Evolutionary conservation across 805 yeast genomes (phyloP), one percentile per base, ranked within the genome.

Genomic region (Barnettozyma pratensis): DNA sequence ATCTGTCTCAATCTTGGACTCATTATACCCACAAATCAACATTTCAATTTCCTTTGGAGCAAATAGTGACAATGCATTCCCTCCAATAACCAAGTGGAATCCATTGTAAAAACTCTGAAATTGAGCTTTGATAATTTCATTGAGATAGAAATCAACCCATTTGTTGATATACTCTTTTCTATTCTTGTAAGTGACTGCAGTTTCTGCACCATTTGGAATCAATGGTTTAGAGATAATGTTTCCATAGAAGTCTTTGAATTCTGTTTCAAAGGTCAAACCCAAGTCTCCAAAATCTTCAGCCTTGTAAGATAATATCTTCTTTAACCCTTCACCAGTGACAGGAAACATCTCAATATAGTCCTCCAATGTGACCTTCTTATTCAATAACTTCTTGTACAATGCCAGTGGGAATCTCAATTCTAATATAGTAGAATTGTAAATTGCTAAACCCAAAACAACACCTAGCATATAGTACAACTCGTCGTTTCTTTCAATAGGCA

Each of bases 381-480:
- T 73, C 56, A 88, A 69, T 37, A 92, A 67, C 51, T 87, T 77
- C 66, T 89, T 91, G 67, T 86, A 94, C 37, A 90, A 65, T 0
- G 86, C 86, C 34, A 70, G 68, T 0, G 98, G 97, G 48, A 92
- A 80, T 41, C 77, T 77, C 47, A 92, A 69, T 62, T 90, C 96
- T 41, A 92, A 69, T 43, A 91, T 89, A 1, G 90, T 85, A 0
- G 97, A 86, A 65, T 92, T 94, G 65, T 87, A 89, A 34, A 94
- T 83, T 0, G 98, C 97, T 56, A 94, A 72, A 0, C 97, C 98
- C 38, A 94, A 67, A 2, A 90, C 83, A 2, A 86, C 87, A 0
- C 99, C 99, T 47, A 90, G 83, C 36, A 89, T 69, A 59, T 79
- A 83, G 66, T 83, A 91, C 51, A 81, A 67, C 51, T 83, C 88